Conservation (phyloP, 306 rosid genomes). For the Prunus mume region DNA sequence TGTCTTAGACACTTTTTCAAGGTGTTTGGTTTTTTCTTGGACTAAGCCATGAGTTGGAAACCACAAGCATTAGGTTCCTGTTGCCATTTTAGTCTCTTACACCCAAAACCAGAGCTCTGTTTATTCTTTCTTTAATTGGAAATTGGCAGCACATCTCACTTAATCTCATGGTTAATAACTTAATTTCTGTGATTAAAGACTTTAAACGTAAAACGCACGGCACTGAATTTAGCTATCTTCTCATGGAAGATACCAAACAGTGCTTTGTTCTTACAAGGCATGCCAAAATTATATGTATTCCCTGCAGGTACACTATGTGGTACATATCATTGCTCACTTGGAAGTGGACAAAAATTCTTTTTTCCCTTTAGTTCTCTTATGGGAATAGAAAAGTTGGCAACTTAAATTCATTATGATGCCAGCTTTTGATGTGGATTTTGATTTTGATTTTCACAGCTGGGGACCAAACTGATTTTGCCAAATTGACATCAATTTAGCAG, state of each 20-base stretch:
- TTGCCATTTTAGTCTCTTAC: slow-evolving; percentile 8
- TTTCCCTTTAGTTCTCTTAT: not conserved
- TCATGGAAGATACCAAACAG: not conserved
- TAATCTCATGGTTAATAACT: not conserved
- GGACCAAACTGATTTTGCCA: not conserved
- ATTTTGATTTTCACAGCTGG: not conserved
- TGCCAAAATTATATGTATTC: not conserved
- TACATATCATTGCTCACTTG: not conserved
- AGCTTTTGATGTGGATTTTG: not conserved
- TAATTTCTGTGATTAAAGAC: not conserved
- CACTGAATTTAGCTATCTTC: too few relatives aligned
- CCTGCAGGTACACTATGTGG: not conserved
- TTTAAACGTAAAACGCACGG: not conserved
- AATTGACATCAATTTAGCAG: not conserved
- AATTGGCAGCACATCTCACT: not conserved
- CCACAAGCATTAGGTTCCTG: slow-evolving; percentile 34
- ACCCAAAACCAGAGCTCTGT: not conserved
- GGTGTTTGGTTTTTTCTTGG: slow-evolving; percentile 22
- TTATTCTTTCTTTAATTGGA: slow-evolving; percentile 3
- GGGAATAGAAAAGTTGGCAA: not conserved
- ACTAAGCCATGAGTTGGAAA: slow-evolving; percentile 32
- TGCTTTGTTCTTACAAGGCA: not conserved
- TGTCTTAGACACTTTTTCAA: slow-evolving; percentile 17
- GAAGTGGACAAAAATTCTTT: not conserved
- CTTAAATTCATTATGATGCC: not conserved